Evolutionary conservation across 2,329 filamentous ascomycete species (phyloP).

Genomic region (Sclerotinia nivalis): DNA sequence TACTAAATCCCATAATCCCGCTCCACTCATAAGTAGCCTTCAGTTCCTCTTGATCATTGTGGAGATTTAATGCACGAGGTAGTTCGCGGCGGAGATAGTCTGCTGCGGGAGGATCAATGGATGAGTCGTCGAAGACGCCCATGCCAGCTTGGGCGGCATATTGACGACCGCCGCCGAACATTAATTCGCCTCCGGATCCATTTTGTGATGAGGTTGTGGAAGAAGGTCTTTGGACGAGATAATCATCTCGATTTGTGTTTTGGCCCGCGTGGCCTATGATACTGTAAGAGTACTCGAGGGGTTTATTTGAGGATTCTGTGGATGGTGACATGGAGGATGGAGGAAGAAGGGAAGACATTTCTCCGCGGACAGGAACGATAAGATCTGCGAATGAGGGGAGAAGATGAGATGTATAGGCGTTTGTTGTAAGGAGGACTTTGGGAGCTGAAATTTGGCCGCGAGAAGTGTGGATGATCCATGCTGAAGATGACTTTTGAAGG

Average conservation of each 20-base stretch:
- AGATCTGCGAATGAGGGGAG: conserved; percentile 68
- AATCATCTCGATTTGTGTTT: conserved; percentile 61
- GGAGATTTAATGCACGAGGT: conserved; percentile 35
- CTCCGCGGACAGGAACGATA: conserved; percentile 75
- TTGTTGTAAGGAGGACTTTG: conserved; percentile 75
- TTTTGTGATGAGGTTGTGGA: conserved; percentile 38
- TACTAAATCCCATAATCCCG: conserved; percentile 75
- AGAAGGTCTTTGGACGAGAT: conserved; percentile 69
- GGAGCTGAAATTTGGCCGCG: conserved; percentile 66
- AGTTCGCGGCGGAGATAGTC: conserved; percentile 38
- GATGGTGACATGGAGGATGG: conserved; percentile 44
- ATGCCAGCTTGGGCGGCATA: conserved; percentile 54
- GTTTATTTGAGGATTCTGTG: conserved; percentile 18
- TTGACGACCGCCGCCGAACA: conserved; percentile 70
- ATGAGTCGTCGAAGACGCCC: conserved; percentile 60
- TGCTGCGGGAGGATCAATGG: conserved; percentile 51
- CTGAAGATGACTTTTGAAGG: conserved; percentile 44
- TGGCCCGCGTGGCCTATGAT: conserved; percentile 55
- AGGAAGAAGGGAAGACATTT: conserved; percentile 67
- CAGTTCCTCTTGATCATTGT: conserved; percentile 47
- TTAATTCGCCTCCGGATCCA: conserved; percentile 53
- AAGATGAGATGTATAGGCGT: conserved; percentile 78
- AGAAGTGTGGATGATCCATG: conserved; percentile 65
- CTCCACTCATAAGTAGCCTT: conserved; percentile 62
- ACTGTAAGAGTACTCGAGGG: conserved; percentile 49